Conservation (phyloP, 495 filamentous ascomycete genomes). For the Melanomma pulvis-pyrius region DNA sequence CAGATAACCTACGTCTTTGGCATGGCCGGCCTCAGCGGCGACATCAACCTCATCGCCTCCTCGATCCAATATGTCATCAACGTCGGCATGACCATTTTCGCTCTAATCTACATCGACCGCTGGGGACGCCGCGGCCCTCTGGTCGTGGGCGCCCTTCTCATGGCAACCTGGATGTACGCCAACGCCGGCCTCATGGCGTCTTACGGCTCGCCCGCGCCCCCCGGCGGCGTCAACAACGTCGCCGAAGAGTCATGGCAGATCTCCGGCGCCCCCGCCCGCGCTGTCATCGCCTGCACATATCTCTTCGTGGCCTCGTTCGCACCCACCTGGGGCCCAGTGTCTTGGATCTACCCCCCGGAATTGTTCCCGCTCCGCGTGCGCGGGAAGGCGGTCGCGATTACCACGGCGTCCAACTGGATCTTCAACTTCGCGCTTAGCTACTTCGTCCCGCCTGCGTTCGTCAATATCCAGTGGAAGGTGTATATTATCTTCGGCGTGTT, state of each 20-base stretch:
- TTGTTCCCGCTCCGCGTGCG: conserved; percentile 74
- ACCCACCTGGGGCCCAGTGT: conserved; percentile 63
- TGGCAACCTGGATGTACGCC: conserved; percentile 69
- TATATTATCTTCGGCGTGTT: conserved; percentile 41
- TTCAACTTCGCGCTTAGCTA: conserved; percentile 80
- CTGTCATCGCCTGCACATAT: conserved; percentile 48
- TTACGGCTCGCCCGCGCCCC: conserved; percentile 44
- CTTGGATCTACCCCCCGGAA: conserved; percentile 78
- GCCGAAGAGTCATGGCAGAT: conserved; percentile 39
- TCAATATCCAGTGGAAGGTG: conserved; percentile 67
- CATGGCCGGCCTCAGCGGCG: conserved; percentile 33
- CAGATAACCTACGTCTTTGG: conserved; percentile 50
- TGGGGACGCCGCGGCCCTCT: conserved; percentile 67
- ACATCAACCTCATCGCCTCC: conserved; percentile 65
- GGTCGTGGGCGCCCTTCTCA: conserved; percentile 64
- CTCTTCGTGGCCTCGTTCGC: conserved; percentile 53
- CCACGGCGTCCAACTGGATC: conserved; percentile 73
- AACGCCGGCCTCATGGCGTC: conserved; percentile 69
- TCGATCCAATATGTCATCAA: conserved; percentile 77
- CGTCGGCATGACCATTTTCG: conserved; percentile 53
- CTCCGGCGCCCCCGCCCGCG: conserved; percentile 41
- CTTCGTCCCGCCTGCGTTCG: conserved; percentile 75
- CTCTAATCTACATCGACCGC: conserved; percentile 57
- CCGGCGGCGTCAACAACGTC: conserved; percentile 36
- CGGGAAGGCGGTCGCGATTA: conserved; percentile 71